A percentile compares a stretch with the other conserved stretches of the same genome.
phyloP scores from a whole-genome alignment of 345 rosid species.

The Boechera retrofracta region DNA sequence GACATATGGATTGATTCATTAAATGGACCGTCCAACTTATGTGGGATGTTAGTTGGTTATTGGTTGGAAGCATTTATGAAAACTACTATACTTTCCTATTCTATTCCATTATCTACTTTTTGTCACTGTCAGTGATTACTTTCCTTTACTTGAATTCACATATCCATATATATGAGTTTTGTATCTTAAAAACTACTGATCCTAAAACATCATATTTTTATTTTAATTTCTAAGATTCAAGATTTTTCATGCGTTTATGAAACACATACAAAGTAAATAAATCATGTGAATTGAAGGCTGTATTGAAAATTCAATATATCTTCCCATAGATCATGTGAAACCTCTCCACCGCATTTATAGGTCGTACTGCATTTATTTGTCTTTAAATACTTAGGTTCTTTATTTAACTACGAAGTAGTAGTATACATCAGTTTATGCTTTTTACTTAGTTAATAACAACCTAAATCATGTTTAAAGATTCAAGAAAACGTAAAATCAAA shows the following conservation, averaged over 20 bases:
- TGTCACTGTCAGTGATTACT: not conserved
- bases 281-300: constrained; percentile 1
- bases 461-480: constrained; percentile 15
- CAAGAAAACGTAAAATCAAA: not conserved
- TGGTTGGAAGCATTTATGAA: constrained; percentile 41
- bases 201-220: not conserved
- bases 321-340: constrained; percentile 27
- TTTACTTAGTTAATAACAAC: not conserved
- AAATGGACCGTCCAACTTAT: constrained; percentile 41
- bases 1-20: constrained; percentile 25
- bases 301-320: not conserved
- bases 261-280: constrained; percentile 4
- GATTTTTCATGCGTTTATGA: constrained; percentile 2
- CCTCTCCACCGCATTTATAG: not conserved
- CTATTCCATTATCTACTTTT: not conserved
- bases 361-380: constrained; percentile 27
- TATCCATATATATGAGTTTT: not conserved
- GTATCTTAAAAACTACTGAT: not conserved
- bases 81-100: constrained; percentile 3
- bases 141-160: not conserved
- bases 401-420: not conserved
- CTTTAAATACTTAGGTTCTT: not conserved
- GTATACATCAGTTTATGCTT: not conserved
- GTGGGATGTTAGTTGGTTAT: constrained; percentile 41
- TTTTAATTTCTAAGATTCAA: not conserved